A percentile compares a stretch with the other conserved stretches of the same genome.
phyloP scores from a whole-genome alignment of 805 yeast species.

The Ascoidea rubescens region DNA sequence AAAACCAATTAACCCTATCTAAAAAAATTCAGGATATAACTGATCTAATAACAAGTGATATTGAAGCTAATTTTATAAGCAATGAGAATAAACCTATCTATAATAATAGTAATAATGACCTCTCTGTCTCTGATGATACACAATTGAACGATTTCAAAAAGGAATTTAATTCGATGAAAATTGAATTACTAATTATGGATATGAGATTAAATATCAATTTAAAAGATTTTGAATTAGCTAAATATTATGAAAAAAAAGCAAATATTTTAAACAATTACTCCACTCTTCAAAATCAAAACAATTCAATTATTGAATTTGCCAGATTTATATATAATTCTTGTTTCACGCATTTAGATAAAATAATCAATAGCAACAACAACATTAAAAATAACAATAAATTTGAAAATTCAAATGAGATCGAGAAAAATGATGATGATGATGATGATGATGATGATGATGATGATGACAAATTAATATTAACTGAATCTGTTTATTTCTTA shows the following conservation, averaged over 20 bases:
- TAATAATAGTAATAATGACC: slow-evolving; percentile 4
- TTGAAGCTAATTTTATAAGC: no score
- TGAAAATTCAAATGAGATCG: not conserved
- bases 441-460: no score
- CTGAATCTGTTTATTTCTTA: slow-evolving; percentile 4
- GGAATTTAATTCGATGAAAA: slow-evolving; percentile 12
- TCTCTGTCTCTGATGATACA: not conserved
- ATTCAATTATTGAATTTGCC: slow-evolving; percentile 16
- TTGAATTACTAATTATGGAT: slow-evolving; percentile 19
- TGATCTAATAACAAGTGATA: slow-evolving; percentile 14
- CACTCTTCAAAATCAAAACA: slow-evolving; percentile 11
- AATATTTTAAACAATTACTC: slow-evolving; percentile 9
- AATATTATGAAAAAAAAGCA: slow-evolving; percentile 20
- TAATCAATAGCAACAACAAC: slow-evolving; percentile 6
- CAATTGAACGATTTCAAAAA: not conserved
- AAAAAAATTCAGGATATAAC: slow-evolving; percentile 17
- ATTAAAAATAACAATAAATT: slow-evolving; percentile 8
- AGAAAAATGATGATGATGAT: no score
- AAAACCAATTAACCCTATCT: slow-evolving; percentile 9
- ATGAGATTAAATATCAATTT: slow-evolving; percentile 18
- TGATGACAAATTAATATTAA: no score
- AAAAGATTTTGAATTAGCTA: slow-evolving; percentile 22
- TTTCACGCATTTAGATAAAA: slow-evolving; percentile 5
- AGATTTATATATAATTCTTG: slow-evolving; percentile 21
- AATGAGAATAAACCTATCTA: slow-evolving; percentile 12